Conservation (phyloP, 73 alveolate species). For the Paramecium octaurelia region DNA sequence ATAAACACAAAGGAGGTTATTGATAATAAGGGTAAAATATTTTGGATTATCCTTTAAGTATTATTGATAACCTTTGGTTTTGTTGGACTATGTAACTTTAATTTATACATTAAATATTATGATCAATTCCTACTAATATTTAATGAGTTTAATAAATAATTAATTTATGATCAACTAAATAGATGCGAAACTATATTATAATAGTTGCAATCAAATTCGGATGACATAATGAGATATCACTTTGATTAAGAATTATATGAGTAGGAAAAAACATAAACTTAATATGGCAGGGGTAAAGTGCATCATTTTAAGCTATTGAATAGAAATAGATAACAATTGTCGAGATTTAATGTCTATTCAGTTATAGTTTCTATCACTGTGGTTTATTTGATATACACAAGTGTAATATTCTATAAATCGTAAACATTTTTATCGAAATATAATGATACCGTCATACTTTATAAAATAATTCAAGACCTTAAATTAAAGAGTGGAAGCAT, state of each 20-base stretch:
- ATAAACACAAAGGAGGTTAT: neutral
- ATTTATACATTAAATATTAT: neutral
- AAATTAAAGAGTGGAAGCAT: conserved; percentile 20
- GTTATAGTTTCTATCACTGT: neutral
- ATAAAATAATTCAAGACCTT: conserved; percentile 34
- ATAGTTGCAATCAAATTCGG: neutral
- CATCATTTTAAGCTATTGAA: neutral
- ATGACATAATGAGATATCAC: neutral
- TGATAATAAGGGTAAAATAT: neutral
- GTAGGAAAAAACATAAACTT: neutral
- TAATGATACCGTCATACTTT: neutral
- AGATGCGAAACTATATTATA: neutral
- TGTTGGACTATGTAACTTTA: neutral
- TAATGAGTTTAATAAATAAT: neutral
- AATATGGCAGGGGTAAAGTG: neutral
- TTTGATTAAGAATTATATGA: neutral
- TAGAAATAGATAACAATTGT: neutral
- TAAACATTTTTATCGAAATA: neutral
- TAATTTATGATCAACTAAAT: neutral
- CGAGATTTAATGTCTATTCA: neutral
- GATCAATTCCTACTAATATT: neutral
- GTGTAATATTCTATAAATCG: neutral
- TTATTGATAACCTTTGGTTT: neutral
- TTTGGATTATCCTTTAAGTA: neutral
- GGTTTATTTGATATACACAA: neutral